Conservation (phyloP, 2,329 filamentous ascomycete species). For the Neopestalotiopsis clavispora region DNA sequence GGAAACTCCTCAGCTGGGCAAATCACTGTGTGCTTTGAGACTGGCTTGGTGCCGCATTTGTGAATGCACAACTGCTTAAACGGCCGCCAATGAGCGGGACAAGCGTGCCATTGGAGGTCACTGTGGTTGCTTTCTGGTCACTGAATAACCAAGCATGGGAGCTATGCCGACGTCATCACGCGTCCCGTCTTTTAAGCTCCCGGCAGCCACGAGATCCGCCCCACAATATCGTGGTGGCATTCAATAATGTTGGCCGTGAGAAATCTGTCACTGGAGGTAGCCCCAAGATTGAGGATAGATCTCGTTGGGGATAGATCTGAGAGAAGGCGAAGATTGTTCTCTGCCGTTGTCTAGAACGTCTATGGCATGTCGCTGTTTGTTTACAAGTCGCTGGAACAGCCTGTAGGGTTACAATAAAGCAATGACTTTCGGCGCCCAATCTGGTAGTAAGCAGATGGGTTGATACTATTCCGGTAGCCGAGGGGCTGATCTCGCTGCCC, state of each 20-base stretch:
- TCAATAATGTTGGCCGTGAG: neutral
- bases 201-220: neutral
- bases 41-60: neutral
- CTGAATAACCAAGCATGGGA: neutral
- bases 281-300: too few species aligned
- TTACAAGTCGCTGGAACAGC: neutral
- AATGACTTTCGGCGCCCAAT: neutral
- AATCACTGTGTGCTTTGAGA: neutral
- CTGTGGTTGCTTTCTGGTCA: neutral
- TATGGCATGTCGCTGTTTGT: neutral
- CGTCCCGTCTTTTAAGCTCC: slow-evolving; percentile 9
- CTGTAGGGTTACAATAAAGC: neutral
- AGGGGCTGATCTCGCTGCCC: neutral
- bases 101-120: neutral
- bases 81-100: too few species aligned
- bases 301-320: too few species aligned
- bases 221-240: neutral
- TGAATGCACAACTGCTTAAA: too few species aligned
- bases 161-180: slow-evolving; percentile 12
- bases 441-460: neutral
- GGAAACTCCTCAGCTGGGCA: neutral
- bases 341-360: neutral
- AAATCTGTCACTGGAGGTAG: neutral
- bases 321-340: neutral
- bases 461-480: neutral